phyloP scores from a whole-genome alignment of 164 flowering plant species.

The Tinospora cordifolia region DNA sequence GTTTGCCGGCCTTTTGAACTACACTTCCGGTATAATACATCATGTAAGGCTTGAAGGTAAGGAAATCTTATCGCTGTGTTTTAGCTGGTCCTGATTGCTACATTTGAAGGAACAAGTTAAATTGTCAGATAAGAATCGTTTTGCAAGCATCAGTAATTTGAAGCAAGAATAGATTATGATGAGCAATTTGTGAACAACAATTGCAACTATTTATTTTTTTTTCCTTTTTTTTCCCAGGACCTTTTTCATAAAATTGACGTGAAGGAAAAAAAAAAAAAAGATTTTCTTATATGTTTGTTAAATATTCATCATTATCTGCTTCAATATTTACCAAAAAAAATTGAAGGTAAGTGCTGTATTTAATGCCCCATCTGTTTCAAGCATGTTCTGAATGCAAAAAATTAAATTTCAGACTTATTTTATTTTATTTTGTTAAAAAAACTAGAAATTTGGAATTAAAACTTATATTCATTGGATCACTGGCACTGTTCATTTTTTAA shows the following conservation, averaged over 20 bases:
- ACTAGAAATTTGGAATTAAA: too few species aligned
- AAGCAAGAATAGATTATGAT: background rate
- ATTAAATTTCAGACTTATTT: too few species aligned
- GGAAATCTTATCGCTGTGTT: background rate
- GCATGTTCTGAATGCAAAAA: too few species aligned
- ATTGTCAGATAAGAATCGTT: background rate
- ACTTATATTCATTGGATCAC: too few species aligned
- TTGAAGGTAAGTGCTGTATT: too few species aligned
- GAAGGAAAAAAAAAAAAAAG: too few species aligned
- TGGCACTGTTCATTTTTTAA: too few species aligned
- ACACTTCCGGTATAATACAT: conserved; percentile 89
- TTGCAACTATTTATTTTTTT: background rate
- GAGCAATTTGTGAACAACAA: background rate
- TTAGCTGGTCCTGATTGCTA: background rate
- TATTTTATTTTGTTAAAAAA: too few species aligned
- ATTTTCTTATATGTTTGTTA: background rate
- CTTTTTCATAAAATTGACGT: background rate
- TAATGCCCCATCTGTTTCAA: too few species aligned
- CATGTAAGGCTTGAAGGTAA: conserved; percentile 76
- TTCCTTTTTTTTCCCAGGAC: background rate
- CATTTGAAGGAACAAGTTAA: background rate
- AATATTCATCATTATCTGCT: background rate
- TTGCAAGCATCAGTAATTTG: background rate
- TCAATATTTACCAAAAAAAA: too few species aligned
- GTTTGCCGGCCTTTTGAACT: conserved; percentile 67